Base-by-base conservation (phyloP, 306 rosid species). In the Prinsepia uniflora region DNA sequence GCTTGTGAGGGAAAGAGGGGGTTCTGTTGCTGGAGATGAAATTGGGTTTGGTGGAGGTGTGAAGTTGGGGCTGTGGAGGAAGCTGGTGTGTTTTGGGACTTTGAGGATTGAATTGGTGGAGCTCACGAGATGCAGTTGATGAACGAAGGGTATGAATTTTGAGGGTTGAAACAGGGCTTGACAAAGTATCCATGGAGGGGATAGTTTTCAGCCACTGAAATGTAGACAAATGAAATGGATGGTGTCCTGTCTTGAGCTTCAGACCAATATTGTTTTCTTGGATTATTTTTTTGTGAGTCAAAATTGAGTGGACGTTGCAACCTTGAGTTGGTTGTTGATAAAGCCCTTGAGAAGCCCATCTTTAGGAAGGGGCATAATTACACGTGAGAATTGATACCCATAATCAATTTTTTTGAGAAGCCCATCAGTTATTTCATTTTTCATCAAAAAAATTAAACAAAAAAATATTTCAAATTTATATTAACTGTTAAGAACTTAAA, bases 171-270 rank as follows among this genome's bases (percentile, higher is more conserved):
- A 86, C 84, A 49, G 94, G 83, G 85, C 85, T 72, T 62, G 96
- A 80, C 2, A 92, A 59, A 44, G 96, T 71, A 45, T 92, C 95
- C 98, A 92, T 92, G 83, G 86, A 68, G 67, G 70, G 52, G 74
- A 5, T 17, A 20, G 6, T 7, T 8, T 53, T 50, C 36, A 50
- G 72, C 60, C 59, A 49, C 72, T 5, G 19, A 30, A 20, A 15
- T 42, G 73, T 39, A 20, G 14, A 19, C 40, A 40, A 54, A 66
- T 34, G 58, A n/a, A 54, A 10, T 19, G 58, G 3, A 54, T 22
- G 12, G 20, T 1, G 3, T 30, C 36, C 4, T 30, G 3, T 30
- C 36, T 30, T 30, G 36, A 30, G 24, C 43, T 8, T 66, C 43
- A 24, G 1, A 47, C 43, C 56, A 65, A 43, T 3, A 2, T 18